Evolutionary conservation across 331 rosid species (phyloP).

Genomic region (Telfairia occidentalis): DNA sequence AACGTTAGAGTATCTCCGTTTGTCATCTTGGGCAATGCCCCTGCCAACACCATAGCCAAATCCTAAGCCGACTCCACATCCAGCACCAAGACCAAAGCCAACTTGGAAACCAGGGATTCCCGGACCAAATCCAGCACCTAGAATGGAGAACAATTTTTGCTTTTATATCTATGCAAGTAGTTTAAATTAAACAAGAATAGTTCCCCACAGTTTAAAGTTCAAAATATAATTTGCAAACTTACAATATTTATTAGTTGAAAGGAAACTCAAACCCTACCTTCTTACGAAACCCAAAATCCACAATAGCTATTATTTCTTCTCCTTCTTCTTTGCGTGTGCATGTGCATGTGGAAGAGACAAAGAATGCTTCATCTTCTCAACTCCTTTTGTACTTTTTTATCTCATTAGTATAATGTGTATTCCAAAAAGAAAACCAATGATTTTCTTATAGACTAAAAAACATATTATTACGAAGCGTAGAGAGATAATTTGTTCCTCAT

Average conservation of each 20-base stretch:
- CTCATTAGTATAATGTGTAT: background rate
- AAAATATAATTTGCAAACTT: background rate
- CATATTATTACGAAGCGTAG: background rate
- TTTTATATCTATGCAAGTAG: background rate
- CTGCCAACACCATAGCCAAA: slow-evolving; percentile 83
- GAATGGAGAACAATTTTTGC: background rate
- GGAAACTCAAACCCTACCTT: background rate
- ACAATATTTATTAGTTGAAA: background rate
- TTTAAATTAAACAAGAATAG: background rate
- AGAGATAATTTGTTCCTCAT: background rate
- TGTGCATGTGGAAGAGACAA: background rate
- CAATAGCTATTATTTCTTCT: background rate
- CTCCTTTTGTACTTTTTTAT: background rate
- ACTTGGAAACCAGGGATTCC: slow-evolving; percentile 81
- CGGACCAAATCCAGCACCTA: slow-evolving; percentile 84
- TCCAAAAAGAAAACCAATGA: background rate
- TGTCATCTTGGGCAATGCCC: slow-evolving; percentile 68
- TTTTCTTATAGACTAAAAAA: background rate
- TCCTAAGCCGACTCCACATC: slow-evolving; percentile 82
- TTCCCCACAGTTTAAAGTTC: background rate
- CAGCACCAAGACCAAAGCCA: slow-evolving; percentile 79
- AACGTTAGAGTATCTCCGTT: slow-evolving; percentile 52
- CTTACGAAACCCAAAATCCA: background rate
- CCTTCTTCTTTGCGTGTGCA: background rate
- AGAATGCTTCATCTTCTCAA: background rate